Evolutionary conservation across 1,284 basidiomycete genomes (phyloP).

Genomic region (Tilletiaria anomala): DNA sequence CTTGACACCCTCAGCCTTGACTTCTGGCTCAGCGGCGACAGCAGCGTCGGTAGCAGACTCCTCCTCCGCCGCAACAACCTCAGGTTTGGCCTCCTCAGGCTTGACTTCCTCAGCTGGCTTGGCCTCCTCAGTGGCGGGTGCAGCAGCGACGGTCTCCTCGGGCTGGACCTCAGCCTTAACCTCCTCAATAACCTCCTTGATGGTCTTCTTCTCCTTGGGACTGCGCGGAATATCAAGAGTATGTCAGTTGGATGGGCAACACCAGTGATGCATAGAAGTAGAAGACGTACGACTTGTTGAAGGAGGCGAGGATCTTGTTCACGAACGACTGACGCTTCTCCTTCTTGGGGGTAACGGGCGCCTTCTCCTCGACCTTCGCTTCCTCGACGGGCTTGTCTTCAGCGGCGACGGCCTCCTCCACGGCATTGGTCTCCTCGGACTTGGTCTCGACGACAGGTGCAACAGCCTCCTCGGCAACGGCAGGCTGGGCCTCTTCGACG

Average conservation of each 20-base stretch:
- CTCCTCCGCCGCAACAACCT: no score
- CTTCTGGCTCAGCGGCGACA: no score
- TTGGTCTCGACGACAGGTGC: slow-evolving; percentile 11
- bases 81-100: no score
- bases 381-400: slow-evolving; percentile 8
- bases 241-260: no score
- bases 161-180: slow-evolving; percentile 2
- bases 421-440: slow-evolving; percentile 6
- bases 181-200: slow-evolving; percentile 10
- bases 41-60: no score
- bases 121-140: slow-evolving; percentile 6
- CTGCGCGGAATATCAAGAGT: no score
- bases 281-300: no score
- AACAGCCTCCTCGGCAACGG: slow-evolving; percentile 7
- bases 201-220: slow-evolving; percentile 21
- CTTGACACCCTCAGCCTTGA: no score
- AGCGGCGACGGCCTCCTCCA: not conserved
- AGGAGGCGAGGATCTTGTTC: slow-evolving; percentile 16
- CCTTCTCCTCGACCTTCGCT: slow-evolving; percentile 10
- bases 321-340: slow-evolving; percentile 27
- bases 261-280: no score
- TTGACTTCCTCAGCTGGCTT: slow-evolving; percentile 17
- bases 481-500: slow-evolving; percentile 11
- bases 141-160: slow-evolving; percentile 7
- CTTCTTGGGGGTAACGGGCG: slow-evolving; percentile 20